These are phyloP conservation scores for Candida hungchunana DNA, from an alignment of 805 yeast genomes.

Conservation along the genomic window DNA sequence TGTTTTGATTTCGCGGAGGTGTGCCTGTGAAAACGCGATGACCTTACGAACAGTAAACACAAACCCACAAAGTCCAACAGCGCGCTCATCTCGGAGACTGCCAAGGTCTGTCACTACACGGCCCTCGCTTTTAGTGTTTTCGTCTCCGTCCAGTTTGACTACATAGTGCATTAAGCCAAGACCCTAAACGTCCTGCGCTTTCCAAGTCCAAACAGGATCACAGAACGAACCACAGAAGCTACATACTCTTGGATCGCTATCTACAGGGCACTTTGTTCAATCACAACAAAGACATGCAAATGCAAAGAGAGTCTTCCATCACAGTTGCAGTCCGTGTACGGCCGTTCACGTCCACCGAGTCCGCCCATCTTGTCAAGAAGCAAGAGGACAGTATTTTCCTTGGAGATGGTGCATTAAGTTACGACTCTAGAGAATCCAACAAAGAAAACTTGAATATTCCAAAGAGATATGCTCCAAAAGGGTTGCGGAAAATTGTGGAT, in stretches of 20 bases:
- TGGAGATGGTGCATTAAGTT: constrained; percentile 51
- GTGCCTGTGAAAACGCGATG: constrained; percentile 4
- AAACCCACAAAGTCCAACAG: not conserved
- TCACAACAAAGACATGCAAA: too few species aligned
- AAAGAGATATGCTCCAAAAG: constrained; percentile 35
- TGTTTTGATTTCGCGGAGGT: constrained; percentile 9
- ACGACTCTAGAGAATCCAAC: constrained; percentile 12
- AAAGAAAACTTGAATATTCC: constrained; percentile 21
- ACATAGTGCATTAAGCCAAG: too few species aligned
- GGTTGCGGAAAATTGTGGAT: constrained; percentile 65
- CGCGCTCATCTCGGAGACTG: too few species aligned
- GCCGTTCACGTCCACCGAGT: constrained; percentile 68
- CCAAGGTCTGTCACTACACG: too few species aligned
- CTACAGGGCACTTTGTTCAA: too few species aligned
- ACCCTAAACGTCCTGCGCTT: too few species aligned
- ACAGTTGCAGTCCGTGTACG: constrained; percentile 78
- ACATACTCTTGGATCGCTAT: too few species aligned
- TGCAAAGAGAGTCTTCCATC: constrained; percentile 49
- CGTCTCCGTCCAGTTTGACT: too few species aligned
- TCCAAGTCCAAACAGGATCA: too few species aligned
- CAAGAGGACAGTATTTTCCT: constrained; percentile 38
- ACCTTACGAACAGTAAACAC: not conserved
- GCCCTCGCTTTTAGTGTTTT: too few species aligned
- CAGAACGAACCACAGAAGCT: too few species aligned
- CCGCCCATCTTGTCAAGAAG: constrained; percentile 39